These are phyloP conservation scores for Tubosaeta sp. DNA, from an alignment of 768 basidiomycete genomes.

Conservation along the genomic window DNA sequence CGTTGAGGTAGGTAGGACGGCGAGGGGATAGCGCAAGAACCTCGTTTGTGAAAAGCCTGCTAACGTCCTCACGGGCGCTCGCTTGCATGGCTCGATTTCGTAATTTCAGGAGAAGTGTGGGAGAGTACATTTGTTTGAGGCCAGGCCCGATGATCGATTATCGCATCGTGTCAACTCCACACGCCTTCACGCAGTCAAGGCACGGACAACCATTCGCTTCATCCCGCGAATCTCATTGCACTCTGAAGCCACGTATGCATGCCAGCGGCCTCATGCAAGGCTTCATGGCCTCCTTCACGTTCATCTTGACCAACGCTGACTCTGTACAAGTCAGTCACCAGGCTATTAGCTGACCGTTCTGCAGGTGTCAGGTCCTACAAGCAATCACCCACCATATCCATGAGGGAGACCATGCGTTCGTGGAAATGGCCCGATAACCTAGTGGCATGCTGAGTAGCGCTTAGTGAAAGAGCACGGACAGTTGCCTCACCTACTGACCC, in stretches of 20 bases:
- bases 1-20: not conserved
- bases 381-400: slow-evolving; percentile 48
- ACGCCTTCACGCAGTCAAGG: not conserved
- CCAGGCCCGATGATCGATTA: not conserved
- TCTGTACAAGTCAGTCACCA: slow-evolving; percentile 52
- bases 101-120: slow-evolving; percentile 8
- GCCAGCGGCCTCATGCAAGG: slow-evolving; percentile 39
- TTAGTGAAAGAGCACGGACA: not conserved
- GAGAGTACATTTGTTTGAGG: not conserved
- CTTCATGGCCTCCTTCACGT: slow-evolving; percentile 50
- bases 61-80: slow-evolving; percentile 7
- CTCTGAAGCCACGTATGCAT: not conserved
- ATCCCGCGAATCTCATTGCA: not conserved
- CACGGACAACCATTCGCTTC: not conserved
- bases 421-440: slow-evolving; percentile 64
- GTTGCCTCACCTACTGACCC: slow-evolving; percentile 46
- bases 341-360: not conserved
- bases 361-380: not conserved
- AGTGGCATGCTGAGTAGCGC: not conserved
- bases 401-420: slow-evolving; percentile 74
- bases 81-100: slow-evolving; percentile 3
- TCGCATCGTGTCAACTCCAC: not conserved
- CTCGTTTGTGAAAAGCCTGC: slow-evolving; percentile 2
- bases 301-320: slow-evolving; percentile 69
- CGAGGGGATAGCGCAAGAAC: not conserved